Evolutionary conservation across 2,329 filamentous ascomycete genomes (phyloP).

Genomic region (Pezicula radicicola): DNA sequence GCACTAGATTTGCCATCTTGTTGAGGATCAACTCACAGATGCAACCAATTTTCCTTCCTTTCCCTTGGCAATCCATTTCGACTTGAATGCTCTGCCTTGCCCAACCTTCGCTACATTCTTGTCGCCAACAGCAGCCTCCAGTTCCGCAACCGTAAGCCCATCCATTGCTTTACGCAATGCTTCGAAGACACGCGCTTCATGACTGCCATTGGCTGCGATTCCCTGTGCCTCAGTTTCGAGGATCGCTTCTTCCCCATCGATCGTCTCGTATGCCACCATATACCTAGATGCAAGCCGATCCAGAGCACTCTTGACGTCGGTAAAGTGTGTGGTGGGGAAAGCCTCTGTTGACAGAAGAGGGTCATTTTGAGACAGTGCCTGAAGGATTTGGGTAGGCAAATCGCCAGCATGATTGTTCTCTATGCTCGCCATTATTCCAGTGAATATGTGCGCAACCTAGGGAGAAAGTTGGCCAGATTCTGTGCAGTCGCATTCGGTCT

Average conservation of each 20-base stretch:
- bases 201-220: constrained; percentile 72
- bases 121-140: constrained; percentile 67
- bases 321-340: constrained; percentile 65
- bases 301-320: constrained; percentile 78
- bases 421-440: constrained; percentile 39
- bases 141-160: constrained; percentile 75
- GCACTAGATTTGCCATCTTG: background rate
- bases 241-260: constrained; percentile 73
- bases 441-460: constrained; percentile 9
- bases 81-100: constrained; percentile 91
- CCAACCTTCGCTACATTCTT: constrained; percentile 77
- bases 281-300: constrained; percentile 80
- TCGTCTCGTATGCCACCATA: constrained; percentile 83
- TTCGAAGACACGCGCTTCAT: constrained; percentile 80
- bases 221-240: constrained; percentile 73
- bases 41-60: constrained; percentile 54
- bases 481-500: constrained; percentile 1
- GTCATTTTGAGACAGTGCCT: constrained; percentile 59
- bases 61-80: constrained; percentile 67
- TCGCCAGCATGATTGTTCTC: constrained; percentile 42
- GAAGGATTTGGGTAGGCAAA: constrained; percentile 62
- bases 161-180: constrained; percentile 69
- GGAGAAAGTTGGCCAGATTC: constrained; percentile 3
- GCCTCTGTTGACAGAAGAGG: constrained; percentile 65
- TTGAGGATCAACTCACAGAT: constrained; percentile 36